Conservation (phyloP, 2,329 filamentous ascomycete genomes). For the Penicillium sp. region DNA sequence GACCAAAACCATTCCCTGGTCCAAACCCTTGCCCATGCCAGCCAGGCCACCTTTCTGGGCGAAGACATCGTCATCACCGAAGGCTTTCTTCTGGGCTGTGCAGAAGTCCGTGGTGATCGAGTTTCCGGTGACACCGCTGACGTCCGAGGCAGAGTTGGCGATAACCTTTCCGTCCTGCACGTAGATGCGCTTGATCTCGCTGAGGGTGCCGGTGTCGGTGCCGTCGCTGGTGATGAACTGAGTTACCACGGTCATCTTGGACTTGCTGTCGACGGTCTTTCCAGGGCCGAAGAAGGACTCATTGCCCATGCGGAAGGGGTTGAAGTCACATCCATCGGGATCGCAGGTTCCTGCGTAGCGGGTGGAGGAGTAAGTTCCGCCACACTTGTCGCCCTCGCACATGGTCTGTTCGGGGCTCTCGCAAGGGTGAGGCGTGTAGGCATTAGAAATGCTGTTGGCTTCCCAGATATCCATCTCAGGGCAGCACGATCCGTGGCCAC, state of each 20-base stretch:
- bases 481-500: slow-evolving; percentile 61
- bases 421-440: slow-evolving; percentile 66
- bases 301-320: slow-evolving; percentile 65
- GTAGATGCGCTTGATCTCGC: slow-evolving; percentile 64
- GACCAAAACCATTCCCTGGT: slow-evolving; percentile 62
- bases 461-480: slow-evolving; percentile 70
- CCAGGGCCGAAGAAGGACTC: slow-evolving; percentile 61
- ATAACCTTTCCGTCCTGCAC: slow-evolving; percentile 62
- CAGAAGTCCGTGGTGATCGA: slow-evolving; percentile 60
- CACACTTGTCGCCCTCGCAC: slow-evolving; percentile 54
- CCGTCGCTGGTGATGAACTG: slow-evolving; percentile 59
- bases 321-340: slow-evolving; percentile 69
- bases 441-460: slow-evolving; percentile 64
- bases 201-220: slow-evolving; percentile 54
- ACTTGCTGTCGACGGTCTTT: slow-evolving; percentile 58
- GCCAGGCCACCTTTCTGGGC: slow-evolving; percentile 55
- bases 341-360: slow-evolving; percentile 65
- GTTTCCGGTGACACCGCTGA: slow-evolving; percentile 51
- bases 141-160: slow-evolving; percentile 51
- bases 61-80: slow-evolving; percentile 56
- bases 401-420: slow-evolving; percentile 48
- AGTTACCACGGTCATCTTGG: slow-evolving; percentile 64
- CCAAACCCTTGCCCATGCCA: slow-evolving; percentile 55
- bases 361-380: slow-evolving; percentile 51
- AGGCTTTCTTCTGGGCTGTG: slow-evolving; percentile 54